Evolutionary conservation across 352 stramenopile species (phyloP).

Genomic region (Sclerospora graminicola): DNA sequence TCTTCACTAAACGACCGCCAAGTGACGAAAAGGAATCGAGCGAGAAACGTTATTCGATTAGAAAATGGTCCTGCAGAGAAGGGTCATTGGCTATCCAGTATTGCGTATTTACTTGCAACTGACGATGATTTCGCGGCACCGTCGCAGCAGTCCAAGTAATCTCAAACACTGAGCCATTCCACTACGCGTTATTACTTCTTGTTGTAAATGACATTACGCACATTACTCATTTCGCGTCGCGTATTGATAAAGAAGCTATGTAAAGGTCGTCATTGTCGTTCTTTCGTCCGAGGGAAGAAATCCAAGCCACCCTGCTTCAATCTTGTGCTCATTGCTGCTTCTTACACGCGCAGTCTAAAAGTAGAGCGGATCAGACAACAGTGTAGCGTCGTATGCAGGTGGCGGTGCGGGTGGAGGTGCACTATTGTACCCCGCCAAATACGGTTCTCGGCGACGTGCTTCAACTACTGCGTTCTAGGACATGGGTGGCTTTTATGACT

Average conservation of each 20-base stretch:
- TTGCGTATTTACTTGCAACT: neutral
- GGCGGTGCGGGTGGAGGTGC: conserved; percentile 41
- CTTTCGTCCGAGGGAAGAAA: neutral
- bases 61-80: conserved; percentile 20
- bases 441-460: conserved; percentile 40
- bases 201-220: conserved; percentile 9
- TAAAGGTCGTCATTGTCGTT: conserved; percentile 2
- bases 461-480: conserved; percentile 38
- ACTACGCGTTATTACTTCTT: conserved; percentile 4
- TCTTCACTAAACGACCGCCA: too few relatives aligned
- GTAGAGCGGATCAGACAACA: conserved; percentile 14
- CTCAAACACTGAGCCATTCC: neutral
- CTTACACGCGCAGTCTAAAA: conserved; percentile 1
- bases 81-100: too few relatives aligned
- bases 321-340: conserved; percentile 18
- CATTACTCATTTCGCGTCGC: conserved; percentile 14
- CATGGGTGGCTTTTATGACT: conserved; percentile 56
- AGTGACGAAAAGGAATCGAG: too few relatives aligned
- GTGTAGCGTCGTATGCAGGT: conserved; percentile 25
- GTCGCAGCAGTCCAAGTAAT: conserved; percentile 1
- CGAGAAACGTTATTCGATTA: too few relatives aligned
- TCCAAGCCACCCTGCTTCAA: too few relatives aligned
- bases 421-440: conserved; percentile 39
- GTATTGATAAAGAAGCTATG: conserved; percentile 6
- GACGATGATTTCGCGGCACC: neutral